A percentile compares a stretch with the other conserved stretches of the same genome.
These are phyloP conservation scores for Acorus gramineus DNA, from an alignment of 106 monocot genomes.

Conservation along the genomic window DNA sequence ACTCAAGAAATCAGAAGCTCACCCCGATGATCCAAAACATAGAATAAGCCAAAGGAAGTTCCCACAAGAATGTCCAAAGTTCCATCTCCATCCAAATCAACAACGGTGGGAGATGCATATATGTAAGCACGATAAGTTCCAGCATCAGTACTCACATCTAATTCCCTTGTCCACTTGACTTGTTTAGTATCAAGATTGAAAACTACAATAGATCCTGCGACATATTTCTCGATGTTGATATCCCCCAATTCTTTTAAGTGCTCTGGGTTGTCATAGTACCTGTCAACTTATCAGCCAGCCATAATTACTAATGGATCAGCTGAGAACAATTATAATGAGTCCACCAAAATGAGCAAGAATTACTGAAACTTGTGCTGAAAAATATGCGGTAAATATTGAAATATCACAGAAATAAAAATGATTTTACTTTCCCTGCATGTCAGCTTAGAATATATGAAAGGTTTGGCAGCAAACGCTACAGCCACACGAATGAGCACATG, in stretches of 20 bases:
- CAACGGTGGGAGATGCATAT: constrained; percentile 86
- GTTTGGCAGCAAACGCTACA: too few species aligned
- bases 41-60: constrained; percentile 76
- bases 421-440: too few species aligned
- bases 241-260: constrained; percentile 68
- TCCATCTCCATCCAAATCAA: constrained; percentile 96
- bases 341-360: too few species aligned
- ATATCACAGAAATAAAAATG: too few species aligned
- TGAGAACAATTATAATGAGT: too few species aligned
- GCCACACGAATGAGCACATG: too few species aligned
- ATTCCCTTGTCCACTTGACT: constrained; percentile 85
- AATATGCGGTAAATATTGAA: too few species aligned
- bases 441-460: too few species aligned
- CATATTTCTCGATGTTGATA: constrained; percentile 84
- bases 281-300: constrained; percentile 29
- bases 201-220: constrained; percentile 84
- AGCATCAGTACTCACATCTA: constrained; percentile 72
- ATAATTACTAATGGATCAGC: background rate
- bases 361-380: too few species aligned
- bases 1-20: constrained; percentile 6
- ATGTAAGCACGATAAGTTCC: constrained; percentile 69
- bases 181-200: constrained; percentile 94
- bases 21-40: constrained; percentile 92
- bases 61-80: constrained; percentile 95
- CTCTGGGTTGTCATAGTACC: constrained; percentile 84